Evolutionary conservation across 176 grass and related monocot genomes (phyloP).

Genomic region (Juncus effusus): DNA sequence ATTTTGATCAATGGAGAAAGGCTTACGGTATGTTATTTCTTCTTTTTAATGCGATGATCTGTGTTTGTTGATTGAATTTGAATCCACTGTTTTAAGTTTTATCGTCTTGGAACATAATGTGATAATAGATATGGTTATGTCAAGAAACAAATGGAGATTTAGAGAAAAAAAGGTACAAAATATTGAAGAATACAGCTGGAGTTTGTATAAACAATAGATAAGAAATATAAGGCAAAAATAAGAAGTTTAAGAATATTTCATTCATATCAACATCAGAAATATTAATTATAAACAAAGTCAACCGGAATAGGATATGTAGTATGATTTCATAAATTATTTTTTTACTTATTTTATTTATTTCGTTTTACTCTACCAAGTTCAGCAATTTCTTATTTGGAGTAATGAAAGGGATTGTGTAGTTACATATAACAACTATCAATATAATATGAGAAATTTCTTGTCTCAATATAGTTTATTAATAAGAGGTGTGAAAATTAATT

Average conservation of each 20-base stretch:
- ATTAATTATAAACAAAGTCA: conserved; percentile 17
- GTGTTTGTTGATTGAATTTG: not conserved
- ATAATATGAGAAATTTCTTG: too few species aligned
- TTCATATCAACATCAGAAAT: conserved; percentile 14
- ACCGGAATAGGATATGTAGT: not conserved
- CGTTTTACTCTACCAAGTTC: not conserved
- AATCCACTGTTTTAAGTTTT: not conserved
- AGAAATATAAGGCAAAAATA: conserved; percentile 15
- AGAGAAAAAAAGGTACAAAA: conserved; percentile 7
- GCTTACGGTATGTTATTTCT: conserved; percentile 52
- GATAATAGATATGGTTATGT: not conserved
- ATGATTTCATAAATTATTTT: not conserved
- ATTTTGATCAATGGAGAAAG: conserved; percentile 90
- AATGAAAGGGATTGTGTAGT: not conserved
- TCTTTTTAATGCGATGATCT: not conserved
- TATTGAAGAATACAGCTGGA: conserved; percentile 1
- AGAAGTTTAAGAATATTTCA: not conserved
- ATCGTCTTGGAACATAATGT: not conserved
- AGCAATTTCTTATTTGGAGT: too few species aligned
- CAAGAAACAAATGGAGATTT: not conserved
- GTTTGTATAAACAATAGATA: not conserved
- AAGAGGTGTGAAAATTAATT: too few species aligned
- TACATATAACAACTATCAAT: too few species aligned
- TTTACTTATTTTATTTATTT: conserved; percentile 3
- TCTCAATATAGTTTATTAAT: too few species aligned